Percentiles rank a stretch among this genome's conserved stretches.
These are phyloP conservation scores for Diddensiella transvaalensis DNA, from an alignment of 805 yeast species.

Conservation along the genomic window DNA sequence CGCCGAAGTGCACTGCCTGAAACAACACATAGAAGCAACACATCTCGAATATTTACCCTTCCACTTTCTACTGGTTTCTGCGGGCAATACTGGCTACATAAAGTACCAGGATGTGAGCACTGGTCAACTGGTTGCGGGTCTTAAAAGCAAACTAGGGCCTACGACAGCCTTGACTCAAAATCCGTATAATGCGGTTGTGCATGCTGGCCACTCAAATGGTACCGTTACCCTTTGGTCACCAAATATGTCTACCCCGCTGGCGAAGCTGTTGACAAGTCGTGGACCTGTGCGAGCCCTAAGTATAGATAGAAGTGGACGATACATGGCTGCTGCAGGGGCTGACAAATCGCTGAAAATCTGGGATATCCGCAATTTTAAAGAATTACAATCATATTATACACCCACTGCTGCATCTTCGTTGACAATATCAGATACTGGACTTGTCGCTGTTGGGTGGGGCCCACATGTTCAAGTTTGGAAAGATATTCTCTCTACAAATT, in stretches of 20 bases:
- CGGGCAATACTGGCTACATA: constrained; percentile 84
- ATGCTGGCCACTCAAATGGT: constrained; percentile 91
- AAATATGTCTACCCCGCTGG: constrained; percentile 77
- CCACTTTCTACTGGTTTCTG: constrained; percentile 80
- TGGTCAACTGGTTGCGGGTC: constrained; percentile 78
- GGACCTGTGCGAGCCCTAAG: constrained; percentile 89
- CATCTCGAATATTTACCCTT: constrained; percentile 85
- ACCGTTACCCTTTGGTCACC: constrained; percentile 94
- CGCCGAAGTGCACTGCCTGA: constrained; percentile 83
- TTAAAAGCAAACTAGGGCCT: constrained; percentile 86
- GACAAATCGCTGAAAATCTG: constrained; percentile 83
- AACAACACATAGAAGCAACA: constrained; percentile 84
- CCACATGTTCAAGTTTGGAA: constrained; percentile 95
- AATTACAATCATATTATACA: constrained; percentile 55
- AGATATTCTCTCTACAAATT: constrained; percentile 50
- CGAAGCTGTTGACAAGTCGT: constrained; percentile 69
- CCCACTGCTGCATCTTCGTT: constrained; percentile 85
- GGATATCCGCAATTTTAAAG: constrained; percentile 86
- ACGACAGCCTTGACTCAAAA: constrained; percentile 84
- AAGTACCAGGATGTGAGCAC: constrained; percentile 96
- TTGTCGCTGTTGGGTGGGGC: constrained; percentile 90
- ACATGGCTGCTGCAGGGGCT: constrained; percentile 90
- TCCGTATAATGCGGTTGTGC: constrained; percentile 94
- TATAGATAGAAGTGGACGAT: constrained; percentile 84
- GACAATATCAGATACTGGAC: constrained; percentile 81